A percentile compares a stretch with the other conserved stretches of the same genome.
phyloP scores from a whole-genome alignment of 2,329 filamentous ascomycete genomes.

The Alternaria alternata region DNA sequence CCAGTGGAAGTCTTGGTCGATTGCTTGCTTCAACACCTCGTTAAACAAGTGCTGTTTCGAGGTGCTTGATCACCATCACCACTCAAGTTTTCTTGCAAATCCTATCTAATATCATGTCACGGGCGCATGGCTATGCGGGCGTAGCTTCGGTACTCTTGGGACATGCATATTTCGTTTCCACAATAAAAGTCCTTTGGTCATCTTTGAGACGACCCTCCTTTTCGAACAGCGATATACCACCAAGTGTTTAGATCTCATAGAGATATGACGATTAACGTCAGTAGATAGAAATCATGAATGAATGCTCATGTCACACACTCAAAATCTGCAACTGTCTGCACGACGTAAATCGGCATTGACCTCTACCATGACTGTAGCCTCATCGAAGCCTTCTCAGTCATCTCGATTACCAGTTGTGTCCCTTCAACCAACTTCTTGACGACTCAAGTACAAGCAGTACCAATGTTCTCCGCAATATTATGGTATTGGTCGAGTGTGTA shows the following conservation, averaged over 20 bases:
- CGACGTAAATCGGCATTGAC: background rate
- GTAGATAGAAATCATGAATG: constrained; percentile 2
- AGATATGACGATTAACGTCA: background rate
- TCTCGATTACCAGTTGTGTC: background rate
- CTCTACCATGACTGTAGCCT: background rate
- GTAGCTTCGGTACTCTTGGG: constrained; percentile 6
- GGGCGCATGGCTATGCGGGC: constrained; percentile 10
- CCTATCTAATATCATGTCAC: constrained; percentile 4
- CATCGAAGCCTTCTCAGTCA: background rate
- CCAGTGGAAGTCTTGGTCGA: constrained; percentile 49
- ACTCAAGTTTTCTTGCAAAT: constrained; percentile 2
- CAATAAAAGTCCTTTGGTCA: constrained; percentile 5
- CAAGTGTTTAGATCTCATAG: constrained; percentile 1
- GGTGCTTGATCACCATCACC: background rate
- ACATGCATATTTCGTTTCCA: background rate
- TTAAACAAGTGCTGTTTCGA: constrained; percentile 1
- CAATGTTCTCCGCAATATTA: too few species aligned
- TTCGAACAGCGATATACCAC: constrained; percentile 6
- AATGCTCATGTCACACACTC: background rate
- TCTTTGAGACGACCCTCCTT: background rate
- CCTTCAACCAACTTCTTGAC: background rate
- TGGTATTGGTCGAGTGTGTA: too few species aligned
- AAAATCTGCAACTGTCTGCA: background rate
- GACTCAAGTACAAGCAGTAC: background rate
- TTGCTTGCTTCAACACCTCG: constrained; percentile 43